Conservation (phyloP, 2,329 filamentous ascomycete species). For the Ambrosiella cleistominuta region DNA sequence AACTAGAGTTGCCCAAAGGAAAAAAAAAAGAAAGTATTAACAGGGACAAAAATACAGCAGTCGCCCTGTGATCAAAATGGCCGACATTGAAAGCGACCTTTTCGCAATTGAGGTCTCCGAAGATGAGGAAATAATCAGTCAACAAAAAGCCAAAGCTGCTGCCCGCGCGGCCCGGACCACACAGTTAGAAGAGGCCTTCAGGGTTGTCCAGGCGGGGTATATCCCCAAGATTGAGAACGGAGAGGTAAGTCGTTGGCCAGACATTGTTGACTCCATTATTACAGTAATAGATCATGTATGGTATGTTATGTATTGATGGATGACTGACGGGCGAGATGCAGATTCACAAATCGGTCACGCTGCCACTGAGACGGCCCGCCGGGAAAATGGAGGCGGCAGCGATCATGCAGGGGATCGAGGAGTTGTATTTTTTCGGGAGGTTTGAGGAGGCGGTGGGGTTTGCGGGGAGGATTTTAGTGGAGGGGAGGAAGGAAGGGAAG, state of each 20-base stretch:
- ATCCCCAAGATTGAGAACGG: conserved; percentile 35
- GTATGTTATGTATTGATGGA: too few species aligned
- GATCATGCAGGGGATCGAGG: conserved; percentile 37
- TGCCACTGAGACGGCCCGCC: conserved; percentile 23
- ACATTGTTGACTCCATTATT: too few species aligned
- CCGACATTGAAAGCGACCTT: conserved; percentile 19
- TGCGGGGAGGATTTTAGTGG: conserved; percentile 19
- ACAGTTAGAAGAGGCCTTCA: conserved; percentile 34
- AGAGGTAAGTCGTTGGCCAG: conserved; percentile 24
- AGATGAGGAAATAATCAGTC: conserved; percentile 18
- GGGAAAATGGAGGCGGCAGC: conserved; percentile 32
- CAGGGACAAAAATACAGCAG: too few species aligned
- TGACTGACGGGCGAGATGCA: not conserved
- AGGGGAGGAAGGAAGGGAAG: conserved; percentile 16
- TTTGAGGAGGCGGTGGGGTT: conserved; percentile 30
- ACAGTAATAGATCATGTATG: too few species aligned
- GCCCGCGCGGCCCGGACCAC: conserved; percentile 20
- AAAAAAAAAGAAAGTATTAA: too few species aligned
- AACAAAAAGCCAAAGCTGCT: conserved; percentile 17
- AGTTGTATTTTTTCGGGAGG: conserved; percentile 36
- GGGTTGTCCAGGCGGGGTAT: conserved; percentile 28
- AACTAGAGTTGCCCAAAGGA: too few species aligned
- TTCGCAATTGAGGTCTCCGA: conserved; percentile 20
- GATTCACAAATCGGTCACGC: conserved; percentile 9
- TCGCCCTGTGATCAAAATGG: not conserved